Evolutionary conservation across 1,139 yeast species (phyloP), one percentile per base, ranked within the genome.

Genomic region (Zygosaccharomyces sapae): DNA sequence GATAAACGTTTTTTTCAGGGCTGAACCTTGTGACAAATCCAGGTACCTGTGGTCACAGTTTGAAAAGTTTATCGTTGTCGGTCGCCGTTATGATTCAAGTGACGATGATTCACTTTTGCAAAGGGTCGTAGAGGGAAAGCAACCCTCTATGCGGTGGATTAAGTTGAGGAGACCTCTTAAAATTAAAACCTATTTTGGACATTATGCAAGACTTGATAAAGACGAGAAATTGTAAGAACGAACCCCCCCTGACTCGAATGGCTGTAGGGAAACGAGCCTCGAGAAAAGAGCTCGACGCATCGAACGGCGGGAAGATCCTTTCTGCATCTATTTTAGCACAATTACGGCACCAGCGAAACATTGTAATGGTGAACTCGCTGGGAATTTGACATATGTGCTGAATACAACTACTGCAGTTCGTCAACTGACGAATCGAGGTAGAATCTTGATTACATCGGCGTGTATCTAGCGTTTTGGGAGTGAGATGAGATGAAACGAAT

Each of bases 321-420:
- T 41, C 39, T 41, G 16, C 4, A 38, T 54, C 54, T 44, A 49
- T 58, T 47, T 62, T 47, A 56, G 67, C 65, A 63, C 67, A 59
- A 61, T 57, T 54, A 55, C 65, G 67, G 67, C 67, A 58, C 67
- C 63, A 52, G 46, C 51, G 54, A 56, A 52, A 50, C 34, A 31
- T 55, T 58, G 36, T 22, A 38, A 35, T 18, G 48, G 38, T 49
- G 52, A 48, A 45, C 52, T 54, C 51, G 55, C 40, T 52, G 63
- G 66, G 67, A 63, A 63, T 63, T 62, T 62, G 67, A 63, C 66
- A 53, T 54, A 56, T 57, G 66, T 62, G 64, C 66, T 56, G 44
- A 12, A 12, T 5, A 31, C 13, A 12, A 33, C 24, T 29, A 27
- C 22, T 7, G n/a, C 41, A 38, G 16, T 30, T 33, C 13, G 41